A percentile compares a stretch with the other conserved stretches of the same genome.
These are phyloP conservation scores for Penicillium concentricum DNA, from an alignment of 2,329 filamentous ascomycete genomes.

Conservation along the genomic window DNA sequence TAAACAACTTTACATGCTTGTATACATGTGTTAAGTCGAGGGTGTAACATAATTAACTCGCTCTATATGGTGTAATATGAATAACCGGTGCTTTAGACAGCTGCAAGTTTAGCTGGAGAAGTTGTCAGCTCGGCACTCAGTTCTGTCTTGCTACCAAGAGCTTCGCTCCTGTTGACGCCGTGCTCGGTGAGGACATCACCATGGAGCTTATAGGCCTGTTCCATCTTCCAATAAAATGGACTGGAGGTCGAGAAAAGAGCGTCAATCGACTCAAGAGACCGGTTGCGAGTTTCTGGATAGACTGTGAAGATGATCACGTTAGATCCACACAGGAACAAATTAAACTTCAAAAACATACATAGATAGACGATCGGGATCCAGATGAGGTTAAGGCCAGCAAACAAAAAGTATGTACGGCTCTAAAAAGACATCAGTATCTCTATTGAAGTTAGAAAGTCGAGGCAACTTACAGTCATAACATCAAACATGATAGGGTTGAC, in stretches of 20 bases:
- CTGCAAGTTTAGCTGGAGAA: neutral
- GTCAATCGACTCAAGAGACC: constrained; percentile 54
- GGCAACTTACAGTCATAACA: constrained; percentile 29
- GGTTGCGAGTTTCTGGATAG: constrained; percentile 54
- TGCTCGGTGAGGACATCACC: constrained; percentile 30
- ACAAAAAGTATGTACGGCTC: constrained; percentile 53
- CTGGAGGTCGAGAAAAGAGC: constrained; percentile 50
- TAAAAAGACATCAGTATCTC: constrained; percentile 5
- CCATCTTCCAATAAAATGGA: constrained; percentile 49
- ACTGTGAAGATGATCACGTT: constrained; percentile 21
- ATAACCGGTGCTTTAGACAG: neutral
- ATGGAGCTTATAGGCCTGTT: constrained; percentile 38
- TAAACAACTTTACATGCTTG: too few relatives aligned
- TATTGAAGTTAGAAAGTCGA: neutral
- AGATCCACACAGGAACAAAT: too few relatives aligned
- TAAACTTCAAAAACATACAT: constrained; percentile 22
- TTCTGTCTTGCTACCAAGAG: neutral
- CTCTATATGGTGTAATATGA: neutral
- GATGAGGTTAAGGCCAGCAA: constrained; percentile 52
- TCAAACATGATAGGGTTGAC: constrained; percentile 54
- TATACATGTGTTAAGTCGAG: neutral
- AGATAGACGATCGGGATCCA: constrained; percentile 53
- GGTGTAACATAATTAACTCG: neutral
- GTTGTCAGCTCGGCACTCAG: neutral
- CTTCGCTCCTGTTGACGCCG: constrained; percentile 8